Base-by-base conservation (phyloP, 257 asterid genomes). In the Solanum corneliomulleri region DNA sequence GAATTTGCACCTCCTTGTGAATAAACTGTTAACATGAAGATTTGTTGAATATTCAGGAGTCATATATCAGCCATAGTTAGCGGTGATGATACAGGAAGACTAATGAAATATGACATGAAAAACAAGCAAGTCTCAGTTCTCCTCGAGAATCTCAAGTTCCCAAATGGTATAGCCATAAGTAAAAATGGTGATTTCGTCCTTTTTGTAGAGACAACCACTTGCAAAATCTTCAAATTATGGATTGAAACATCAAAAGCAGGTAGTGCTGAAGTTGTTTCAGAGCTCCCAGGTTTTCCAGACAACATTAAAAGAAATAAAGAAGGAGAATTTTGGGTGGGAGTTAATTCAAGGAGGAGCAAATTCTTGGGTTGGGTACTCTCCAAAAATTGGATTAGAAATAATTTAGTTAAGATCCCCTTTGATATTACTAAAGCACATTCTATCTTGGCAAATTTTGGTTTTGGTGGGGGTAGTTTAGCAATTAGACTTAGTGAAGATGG, bases 241-340 rank as follows among this genome's bases (percentile, higher is more conserved):
- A 90, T 96, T 5, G 89, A 90, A 60, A 77, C 94, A 1, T 66
- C 92, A 6, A 92, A 87, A 41, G 87, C 86, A 1, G 94, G 92
- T 18, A 84, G 21, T 0, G 84, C 94, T 0, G 95, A 94, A 62
- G 83, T 89, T 9, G 20, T 93, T 3, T 88, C 91, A 20, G 88
- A 89, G 9, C 89, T 96, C 27, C 90, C 91, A 0, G 99, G 98
- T 33, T 93, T 91, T 37, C 98, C 98, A 1, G 98, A 95, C 88
- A 95, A 94, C 86, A 89, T 95, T 16, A 93, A 89, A 86, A 82
- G 94, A 86, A 95, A 89, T 35, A 11, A 10, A 23, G 86, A 91
- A 2, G 98, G 96, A 0, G 98, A 92, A 33, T 96, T 95, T 85
- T 96, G 99, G 98, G 96, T 96, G 31, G 99, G 95, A 62, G 89